Percentiles rank a stretch among this genome's conserved stretches.
Evolutionary conservation across 163 green algal species (phyloP).

Genomic region (Coccomyxa subellipsoidea): DNA sequence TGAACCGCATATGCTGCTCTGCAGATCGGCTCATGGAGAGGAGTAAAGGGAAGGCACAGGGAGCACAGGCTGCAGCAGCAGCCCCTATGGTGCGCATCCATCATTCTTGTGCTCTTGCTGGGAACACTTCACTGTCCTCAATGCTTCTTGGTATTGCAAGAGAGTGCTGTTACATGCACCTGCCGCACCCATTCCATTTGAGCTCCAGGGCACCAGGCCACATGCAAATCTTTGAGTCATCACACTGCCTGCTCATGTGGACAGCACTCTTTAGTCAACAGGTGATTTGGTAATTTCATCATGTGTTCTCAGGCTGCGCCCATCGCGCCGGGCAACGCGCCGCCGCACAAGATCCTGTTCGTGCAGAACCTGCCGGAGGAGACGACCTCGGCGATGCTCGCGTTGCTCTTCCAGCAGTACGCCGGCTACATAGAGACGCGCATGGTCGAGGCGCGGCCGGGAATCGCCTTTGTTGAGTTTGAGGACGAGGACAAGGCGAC

Average conservation of each 20-base stretch:
- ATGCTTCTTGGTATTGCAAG: no score
- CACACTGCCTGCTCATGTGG: no score
- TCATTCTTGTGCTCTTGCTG: no score
- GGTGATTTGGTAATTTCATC: no score
- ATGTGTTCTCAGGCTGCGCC: not conserved
- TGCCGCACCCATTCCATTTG: no score
- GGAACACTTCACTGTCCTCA: no score
- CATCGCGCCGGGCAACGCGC: conserved; percentile 6
- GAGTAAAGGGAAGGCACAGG: conserved; percentile 53
- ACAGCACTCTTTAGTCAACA: no score
- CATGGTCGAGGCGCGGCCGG: conserved; percentile 89
- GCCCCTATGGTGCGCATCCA: not conserved
- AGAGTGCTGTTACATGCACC: no score
- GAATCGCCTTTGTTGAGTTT: conserved; percentile 98
- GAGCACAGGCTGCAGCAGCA: conserved; percentile 11
- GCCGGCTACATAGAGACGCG: conserved; percentile 87
- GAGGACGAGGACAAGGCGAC: conserved; percentile 79
- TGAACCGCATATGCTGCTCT: not conserved
- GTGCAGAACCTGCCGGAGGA: conserved; percentile 88
- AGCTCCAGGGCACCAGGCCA: no score
- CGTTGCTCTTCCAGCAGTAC: conserved; percentile 96
- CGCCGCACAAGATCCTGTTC: conserved; percentile 94
- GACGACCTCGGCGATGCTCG: conserved; percentile 84
- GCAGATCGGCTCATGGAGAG: conserved; percentile 40
- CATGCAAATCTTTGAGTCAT: no score